phyloP scores from a whole-genome alignment of 176 grass and related monocot species.

The Aegilops bicornis region DNA sequence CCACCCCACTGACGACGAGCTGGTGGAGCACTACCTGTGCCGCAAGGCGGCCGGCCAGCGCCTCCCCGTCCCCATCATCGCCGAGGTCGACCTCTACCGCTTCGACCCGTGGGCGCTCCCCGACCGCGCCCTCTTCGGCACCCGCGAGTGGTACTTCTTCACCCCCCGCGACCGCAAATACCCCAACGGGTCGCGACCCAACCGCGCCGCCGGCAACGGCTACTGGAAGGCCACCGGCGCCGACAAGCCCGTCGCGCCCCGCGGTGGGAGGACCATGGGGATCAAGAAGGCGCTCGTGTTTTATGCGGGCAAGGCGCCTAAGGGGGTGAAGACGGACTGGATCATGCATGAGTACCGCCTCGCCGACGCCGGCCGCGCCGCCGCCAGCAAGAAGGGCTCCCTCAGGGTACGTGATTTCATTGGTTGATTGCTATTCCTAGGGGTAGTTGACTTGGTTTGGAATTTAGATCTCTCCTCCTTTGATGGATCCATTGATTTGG shows the following conservation, averaged over 20 bases:
- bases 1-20: constrained; percentile 97
- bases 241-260: constrained; percentile 46
- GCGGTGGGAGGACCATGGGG: constrained; percentile 42
- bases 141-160: constrained; percentile 65
- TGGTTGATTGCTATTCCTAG: rapidly evolving
- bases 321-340: constrained; percentile 83
- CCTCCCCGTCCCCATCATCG: constrained; percentile 65
- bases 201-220: constrained; percentile 50
- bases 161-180: constrained; percentile 56
- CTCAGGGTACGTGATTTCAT: constrained; percentile 33
- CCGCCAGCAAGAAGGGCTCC: constrained; percentile 38
- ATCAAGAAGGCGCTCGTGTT: constrained; percentile 98
- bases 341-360: constrained; percentile 95
- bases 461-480: not conserved
- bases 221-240: constrained; percentile 70
- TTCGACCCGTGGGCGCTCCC: constrained; percentile 78
- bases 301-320: constrained; percentile 77
- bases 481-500: not conserved
- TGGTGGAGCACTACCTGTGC: constrained; percentile 70
- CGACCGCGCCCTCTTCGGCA: constrained; percentile 50
- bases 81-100: constrained; percentile 95
- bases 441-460: no score
- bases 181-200: constrained; percentile 42
- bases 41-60: constrained; percentile 48
- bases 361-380: constrained; percentile 33